Percentiles rank a stretch among this genome's conserved stretches.
Evolutionary conservation across 805 yeast species (phyloP).

Genomic region (Komagataella kurtzmanii): DNA sequence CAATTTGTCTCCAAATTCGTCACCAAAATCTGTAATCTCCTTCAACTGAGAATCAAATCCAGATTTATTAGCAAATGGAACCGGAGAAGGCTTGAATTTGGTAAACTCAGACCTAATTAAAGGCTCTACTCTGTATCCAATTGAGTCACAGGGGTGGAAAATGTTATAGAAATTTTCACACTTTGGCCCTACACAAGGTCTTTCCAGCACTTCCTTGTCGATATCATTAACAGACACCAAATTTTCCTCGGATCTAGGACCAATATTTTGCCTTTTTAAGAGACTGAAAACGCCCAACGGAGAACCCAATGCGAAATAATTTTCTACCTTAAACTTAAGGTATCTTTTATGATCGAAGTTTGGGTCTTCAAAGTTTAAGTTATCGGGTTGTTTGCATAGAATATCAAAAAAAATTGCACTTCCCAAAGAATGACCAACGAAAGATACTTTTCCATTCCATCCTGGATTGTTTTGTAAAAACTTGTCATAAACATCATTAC

Average conservation of each 20-base stretch:
- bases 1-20: conserved; percentile 21
- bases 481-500: conserved; percentile 46
- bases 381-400: conserved; percentile 33
- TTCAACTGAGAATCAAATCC: conserved; percentile 35
- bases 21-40: conserved; percentile 24
- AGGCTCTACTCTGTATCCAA: conserved; percentile 85
- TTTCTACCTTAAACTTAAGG: conserved; percentile 60
- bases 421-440: conserved; percentile 88
- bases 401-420: conserved; percentile 76
- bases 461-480: conserved; percentile 54
- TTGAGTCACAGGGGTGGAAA: conserved; percentile 86
- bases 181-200: conserved; percentile 27
- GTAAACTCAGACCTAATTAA: conserved; percentile 40
- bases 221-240: not conserved
- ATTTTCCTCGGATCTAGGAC: conserved; percentile 19
- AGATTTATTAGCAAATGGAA: conserved; percentile 37
- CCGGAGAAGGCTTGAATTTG: conserved; percentile 35
- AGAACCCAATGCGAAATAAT: conserved; percentile 74
- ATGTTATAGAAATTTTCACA: conserved; percentile 65
- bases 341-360: conserved; percentile 19
- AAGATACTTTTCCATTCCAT: conserved; percentile 69
- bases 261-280: conserved; percentile 49
- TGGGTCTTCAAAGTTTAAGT: conserved; percentile 7
- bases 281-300: conserved; percentile 83
- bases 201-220: conserved; percentile 8